Percentiles rank a stretch among this genome's conserved stretches.
Conservation (phyloP, 1,284 basidiomycete genomes). For the Xerocomus amazonicus region DNA sequence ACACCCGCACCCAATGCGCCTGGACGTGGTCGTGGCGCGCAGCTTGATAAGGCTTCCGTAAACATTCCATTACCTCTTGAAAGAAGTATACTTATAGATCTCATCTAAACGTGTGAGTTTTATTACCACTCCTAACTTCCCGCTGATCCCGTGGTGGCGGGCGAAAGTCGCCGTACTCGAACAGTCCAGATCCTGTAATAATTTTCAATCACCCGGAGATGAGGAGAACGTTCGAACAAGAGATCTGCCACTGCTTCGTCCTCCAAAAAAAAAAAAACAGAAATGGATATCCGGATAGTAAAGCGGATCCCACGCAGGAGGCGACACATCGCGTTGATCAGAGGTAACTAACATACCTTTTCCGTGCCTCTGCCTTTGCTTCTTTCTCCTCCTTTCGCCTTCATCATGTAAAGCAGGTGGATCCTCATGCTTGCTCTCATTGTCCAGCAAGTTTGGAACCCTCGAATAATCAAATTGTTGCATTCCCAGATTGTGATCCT, state of each 20-base stretch:
- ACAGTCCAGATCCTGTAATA: conserved; percentile 34
- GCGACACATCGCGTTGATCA: conserved; percentile 1
- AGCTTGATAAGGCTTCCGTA: neutral
- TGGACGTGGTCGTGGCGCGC: conserved; percentile 3
- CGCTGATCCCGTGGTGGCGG: conserved; percentile 65
- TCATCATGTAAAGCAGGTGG: conserved; percentile 34
- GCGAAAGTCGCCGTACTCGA: conserved; percentile 58
- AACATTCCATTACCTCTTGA: conserved; percentile 4
- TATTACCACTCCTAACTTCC: conserved; percentile 67
- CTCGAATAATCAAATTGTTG: conserved; percentile 73
- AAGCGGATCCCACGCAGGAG: conserved; percentile 8
- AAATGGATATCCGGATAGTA: conserved; percentile 2
- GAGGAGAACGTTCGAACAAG: neutral
- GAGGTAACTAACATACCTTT: conserved; percentile 39
- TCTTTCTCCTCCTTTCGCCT: conserved; percentile 41
- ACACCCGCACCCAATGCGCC: conserved; percentile 13
- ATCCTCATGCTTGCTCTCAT: conserved; percentile 37
- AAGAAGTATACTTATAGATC: conserved; percentile 13
- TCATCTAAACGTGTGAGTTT: conserved; percentile 66
- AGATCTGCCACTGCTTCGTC: conserved; percentile 2
- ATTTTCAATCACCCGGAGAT: conserved; percentile 11
- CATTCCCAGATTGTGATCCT: conserved; percentile 26
- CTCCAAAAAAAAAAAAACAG: neutral
- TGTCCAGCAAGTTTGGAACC: conserved; percentile 76
- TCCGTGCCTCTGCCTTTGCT: conserved; percentile 47